A percentile compares a stretch with the other conserved stretches of the same genome.
Conservation (phyloP, 768 basidiomycete genomes). For the Suillus variegatus region DNA sequence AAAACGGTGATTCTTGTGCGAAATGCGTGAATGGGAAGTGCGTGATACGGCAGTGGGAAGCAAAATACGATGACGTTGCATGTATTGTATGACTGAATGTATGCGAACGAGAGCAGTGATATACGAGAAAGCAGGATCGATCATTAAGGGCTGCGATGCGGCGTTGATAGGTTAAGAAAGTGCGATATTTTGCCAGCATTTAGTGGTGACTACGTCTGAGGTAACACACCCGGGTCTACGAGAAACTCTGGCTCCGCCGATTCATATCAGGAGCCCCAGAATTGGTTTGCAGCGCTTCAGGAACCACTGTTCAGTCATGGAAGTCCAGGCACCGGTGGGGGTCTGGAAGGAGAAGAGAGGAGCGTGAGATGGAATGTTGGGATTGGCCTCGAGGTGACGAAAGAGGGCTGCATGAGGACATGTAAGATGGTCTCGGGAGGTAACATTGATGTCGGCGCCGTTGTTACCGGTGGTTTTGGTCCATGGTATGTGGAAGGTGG, state of each 20-base stretch:
- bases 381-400: constrained; percentile 23
- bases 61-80: background rate
- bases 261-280: background rate
- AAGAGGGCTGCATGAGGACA: constrained; percentile 22
- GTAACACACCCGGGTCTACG: background rate
- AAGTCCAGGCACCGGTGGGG: background rate
- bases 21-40: background rate
- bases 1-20: background rate
- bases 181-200: no score
- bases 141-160: background rate
- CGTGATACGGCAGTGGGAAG: background rate
- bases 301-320: constrained; percentile 4
- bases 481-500: constrained; percentile 36
- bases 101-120: background rate
- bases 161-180: background rate
- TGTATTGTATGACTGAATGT: background rate
- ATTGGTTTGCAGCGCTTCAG: constrained; percentile 1
- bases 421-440: constrained; percentile 15
- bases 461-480: constrained; percentile 32
- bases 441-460: constrained; percentile 32
- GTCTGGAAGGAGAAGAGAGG: constrained; percentile 9
- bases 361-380: constrained; percentile 15
- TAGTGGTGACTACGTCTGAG: background rate
- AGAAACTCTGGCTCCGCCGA: background rate
- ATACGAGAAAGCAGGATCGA: background rate